Base-by-base conservation (phyloP, 192 early-diverging fungal genomes). In the Coemansia sp. region DNA sequence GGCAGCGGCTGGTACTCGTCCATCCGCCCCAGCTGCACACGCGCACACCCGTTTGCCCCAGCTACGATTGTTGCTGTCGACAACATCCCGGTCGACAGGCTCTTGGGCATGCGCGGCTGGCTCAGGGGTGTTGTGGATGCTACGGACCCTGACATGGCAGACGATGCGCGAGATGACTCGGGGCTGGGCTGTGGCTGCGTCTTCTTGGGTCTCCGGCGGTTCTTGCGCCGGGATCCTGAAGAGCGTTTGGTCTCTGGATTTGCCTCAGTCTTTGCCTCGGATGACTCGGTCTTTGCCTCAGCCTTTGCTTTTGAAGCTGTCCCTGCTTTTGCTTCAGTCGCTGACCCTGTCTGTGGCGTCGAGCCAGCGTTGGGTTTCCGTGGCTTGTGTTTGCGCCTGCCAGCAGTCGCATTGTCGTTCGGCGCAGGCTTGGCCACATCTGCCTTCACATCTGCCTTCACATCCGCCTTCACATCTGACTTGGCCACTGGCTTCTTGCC, bases 11-110 rank as follows among this genome's bases (percentile, higher is more conserved):
- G 59, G 37, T 63, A 57, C 3, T 59, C 53, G 53, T 64, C 16
- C 22, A 37, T 13, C 16, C 50, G 24, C 57, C 41, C 47, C 35
- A 54, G 43, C 38, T 59, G 60, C 26, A 78, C 75, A 38, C 75
- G 69, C 14, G 75, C 75, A 11, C 70, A 69, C 5, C 75, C 75
- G 53, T 78, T 68, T 23, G 68, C 75, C 27, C 69, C 75, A 0
- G 62, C 49, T 24, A 78, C 66, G 7, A 78, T 78, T 59, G 57
- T 65, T 1, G 75, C 66, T 55, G 53, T 41, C 32, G 65, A 48
- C 55, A 71, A 56, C 3, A 54, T 35, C 3, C 68, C 49, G 37
- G 50, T 37, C 0, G 57, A 53, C 51, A 53, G 16, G 53, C 26
- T 54, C 41, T 45, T 45, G 26, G 65, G 39, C 43, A 27, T 38